Base-by-base conservation (phyloP, 345 rosid genomes). In the Abelmoschus esculentus region DNA sequence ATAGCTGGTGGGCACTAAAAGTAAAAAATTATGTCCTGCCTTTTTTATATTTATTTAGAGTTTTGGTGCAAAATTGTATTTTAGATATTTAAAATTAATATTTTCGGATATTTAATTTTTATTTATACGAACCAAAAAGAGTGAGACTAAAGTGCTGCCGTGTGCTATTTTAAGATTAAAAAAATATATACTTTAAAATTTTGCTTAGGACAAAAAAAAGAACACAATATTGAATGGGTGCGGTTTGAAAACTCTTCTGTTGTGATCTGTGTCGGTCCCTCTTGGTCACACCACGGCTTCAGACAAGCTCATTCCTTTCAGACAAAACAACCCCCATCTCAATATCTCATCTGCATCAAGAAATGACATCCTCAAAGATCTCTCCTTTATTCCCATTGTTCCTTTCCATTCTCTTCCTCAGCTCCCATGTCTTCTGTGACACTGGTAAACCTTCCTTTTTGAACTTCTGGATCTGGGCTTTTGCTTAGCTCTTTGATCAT, bases 291-390 rank as follows among this genome's bases (percentile, higher is more conserved):
- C 40, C 2, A 10, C 60, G 15, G 11, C 32, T 56, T 56, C 61
- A 26, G 15, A 54, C 29, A 54, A 54, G 32, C 34, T 56, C 19
- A 15, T 17, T 14, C 42, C 19, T 59, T 31, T 15, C 19, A 38
- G 66, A 36, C 46, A 38, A 58, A 36, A 38, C 0, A 1, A 61
- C 67, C 26, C 19, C 61, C 61, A 38, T 26, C 54, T 26, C 17
- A 13, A 57, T 54, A 54, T 54, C 29, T 65, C 69, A 19, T 11
- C 53, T 28, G 31, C 40, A 57, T 29, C 31, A 14, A 67, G 42
- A 76, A 76, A 91, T 89, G 97, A 81, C 86, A 55, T 67, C 82
- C 47, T 47, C 82, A 44, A 69, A 70, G 55, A 72, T 79, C 72
- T 70, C 47, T 38, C 77, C 83, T 71, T 71, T 77, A 68, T 72